Base-by-base conservation (phyloP, 345 rosid genomes). In the Populus davidiana region DNA sequence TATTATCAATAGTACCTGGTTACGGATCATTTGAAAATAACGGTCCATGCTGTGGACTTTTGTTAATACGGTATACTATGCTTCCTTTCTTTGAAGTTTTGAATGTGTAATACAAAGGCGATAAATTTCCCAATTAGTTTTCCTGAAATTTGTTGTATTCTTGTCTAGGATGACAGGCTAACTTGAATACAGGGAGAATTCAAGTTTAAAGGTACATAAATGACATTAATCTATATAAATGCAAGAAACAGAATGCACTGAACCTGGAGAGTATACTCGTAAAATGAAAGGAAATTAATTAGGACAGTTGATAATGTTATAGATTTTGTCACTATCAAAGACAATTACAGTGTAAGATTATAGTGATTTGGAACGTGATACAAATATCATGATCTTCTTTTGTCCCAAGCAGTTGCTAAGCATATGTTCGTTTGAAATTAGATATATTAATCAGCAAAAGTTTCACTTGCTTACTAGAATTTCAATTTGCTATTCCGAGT, bases 1-100 rank as follows among this genome's bases (percentile, higher is more conserved):
- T 72, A 79, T 31, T 62, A 72, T 69, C 9, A 71, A 79, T 49
- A 73, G 70, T 59, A 56, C 7, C n/a, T 23, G 69, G 75, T 47
- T 47, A 81, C 61, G 71, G 25, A 41, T 41, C 13, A 69, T 41
- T 33, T 61, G 41, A 25, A 25, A 64, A 14, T 64, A 11, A 23
- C 29, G 7, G 4, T 29, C 50, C 50, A 12, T 44, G 12, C 11
- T 44, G 50, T 3, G 50, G 50, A 41, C 8, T 47, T 21, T 23
- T 27, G 29, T 5, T 14, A 67, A 38, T 49, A 41, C 6, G 66
- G 18, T 23, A 44, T 74, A 41, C 65, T 64, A 38, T 64, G 56
- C 70, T 72, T 65, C 47, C 70, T 25, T 74, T 8, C 6, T 13
- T 39, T 29, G 12, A 27, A 63, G 31, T 20, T 47, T 9, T 17